Evolutionary conservation across 73 alveolate genomes (phyloP), one percentile per base, ranked within the genome.

Genomic region (Blepharisma japonicum): DNA sequence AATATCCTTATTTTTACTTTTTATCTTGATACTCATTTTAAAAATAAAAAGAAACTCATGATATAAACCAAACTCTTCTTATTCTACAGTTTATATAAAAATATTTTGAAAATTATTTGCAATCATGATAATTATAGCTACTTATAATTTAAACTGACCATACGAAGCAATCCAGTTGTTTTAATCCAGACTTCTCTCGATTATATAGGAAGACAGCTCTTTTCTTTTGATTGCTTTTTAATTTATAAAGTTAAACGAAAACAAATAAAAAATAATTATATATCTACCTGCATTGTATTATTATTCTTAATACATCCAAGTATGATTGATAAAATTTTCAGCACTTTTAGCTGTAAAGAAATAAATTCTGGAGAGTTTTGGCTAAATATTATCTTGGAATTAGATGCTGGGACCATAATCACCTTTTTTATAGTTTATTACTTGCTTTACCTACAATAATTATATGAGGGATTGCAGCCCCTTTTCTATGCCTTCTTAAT

Each of bases 231-330:
- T 27, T 61, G 77, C 50, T 61, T 61, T 23, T 61, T 8, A 23
- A 21, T 14, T 11, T 18, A 11, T 61, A 8, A 11, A 11, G 0
- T 3, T 4, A 61, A 61, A 23, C 42, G 21, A 1, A 21, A 4
- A 39, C 21, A 9, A 7, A 45, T 9, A 20, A 39, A 50, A 23
- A 46, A 27, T 32, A 4, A 83, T 54, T 25, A 61, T 47, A 61
- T 83, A 0, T 76, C 56, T n/a, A 46, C 86, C 1, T 7, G 55
- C 14, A 78, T 77, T 18, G 56, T 83, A 6, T 18, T 68, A 47
- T 32, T 83, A 9, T 83, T 83, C 55, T 53, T 78, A 45, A 11
- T 61, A 20, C 79, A 71, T 14, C 72, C 80, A 6, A 49, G 81
- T 39, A 39, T 83, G 45, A 78, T 78, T 0, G 25, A 80, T 6